Evolutionary conservation across 805 yeast genomes (phyloP), one percentile per base, ranked within the genome.

Genomic region (Novakomyces olei): DNA sequence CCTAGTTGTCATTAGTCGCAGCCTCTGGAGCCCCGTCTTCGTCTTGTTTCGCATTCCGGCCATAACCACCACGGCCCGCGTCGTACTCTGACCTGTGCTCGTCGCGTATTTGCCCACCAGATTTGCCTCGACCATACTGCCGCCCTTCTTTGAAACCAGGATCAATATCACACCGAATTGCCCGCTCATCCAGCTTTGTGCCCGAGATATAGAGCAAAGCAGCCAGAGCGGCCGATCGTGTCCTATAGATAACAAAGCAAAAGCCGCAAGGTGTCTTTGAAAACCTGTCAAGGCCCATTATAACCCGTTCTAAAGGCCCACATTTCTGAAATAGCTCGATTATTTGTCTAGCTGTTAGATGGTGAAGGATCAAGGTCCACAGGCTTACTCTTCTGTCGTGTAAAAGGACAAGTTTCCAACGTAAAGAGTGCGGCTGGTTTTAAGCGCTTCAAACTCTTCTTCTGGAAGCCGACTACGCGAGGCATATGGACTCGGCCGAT

Each of bases 131-230:
- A 15, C 98, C 98, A 48, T 72, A 88, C 49, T 88, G 96, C 41
- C 98, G 63, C 1, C 98, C 98, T 44, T 85, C 95, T 39, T 66
- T 69, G 49, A 85, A 88, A 0, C 98, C 98, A 0, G 95, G 94
- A 48, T 88, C 98, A 44, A 91, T 60, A 54, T 88, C 98, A 32
- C 85, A 78, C 25, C 75, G 73, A 46, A 88, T 65, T 25, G 63
- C 58, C 39, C 78, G 70, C 32, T 83, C 92, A 46, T 85, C 94
- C 33, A 88, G 64, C 44, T 72, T 72, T 0, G 93, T 80, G 34
- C 70, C 73, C 42, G 78, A 72, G 32, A 88, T 56, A 46, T 70
- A 85, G 49, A 80, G 77, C 48, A 85, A 68, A 2, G 94, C 77
- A 41, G 75, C 69, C 34, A 81, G 57, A 2, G 94, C 80, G 32